phyloP scores from a whole-genome alignment of 2,329 filamentous ascomycete species.

The Cercospora brassicicola region DNA sequence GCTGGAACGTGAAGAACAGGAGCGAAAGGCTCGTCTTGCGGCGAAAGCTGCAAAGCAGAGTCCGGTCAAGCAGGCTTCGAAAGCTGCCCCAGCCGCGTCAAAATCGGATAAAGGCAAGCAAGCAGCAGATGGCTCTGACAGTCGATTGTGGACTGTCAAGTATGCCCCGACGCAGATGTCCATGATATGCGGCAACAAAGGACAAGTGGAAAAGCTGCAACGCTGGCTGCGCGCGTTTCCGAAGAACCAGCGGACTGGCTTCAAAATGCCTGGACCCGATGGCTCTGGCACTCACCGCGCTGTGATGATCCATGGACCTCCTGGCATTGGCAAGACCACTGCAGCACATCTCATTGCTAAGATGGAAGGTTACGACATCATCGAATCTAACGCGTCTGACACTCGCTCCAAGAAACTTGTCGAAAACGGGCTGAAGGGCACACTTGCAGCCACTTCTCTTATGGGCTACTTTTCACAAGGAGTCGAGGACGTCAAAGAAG shows the following conservation, averaged over 20 bases:
- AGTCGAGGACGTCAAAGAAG: constrained; percentile 72
- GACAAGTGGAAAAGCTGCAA: constrained; percentile 83
- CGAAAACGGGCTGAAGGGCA: constrained; percentile 81
- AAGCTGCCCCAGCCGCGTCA: constrained; percentile 45
- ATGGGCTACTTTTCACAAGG: constrained; percentile 84
- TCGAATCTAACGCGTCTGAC: constrained; percentile 96
- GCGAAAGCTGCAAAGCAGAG: constrained; percentile 53
- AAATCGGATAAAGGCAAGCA: constrained; percentile 38
- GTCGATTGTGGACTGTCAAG: constrained; percentile 87
- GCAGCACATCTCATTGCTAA: constrained; percentile 92
- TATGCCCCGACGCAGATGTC: constrained; percentile 82
- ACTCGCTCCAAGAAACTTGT: constrained; percentile 94
- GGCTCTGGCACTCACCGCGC: constrained; percentile 80
- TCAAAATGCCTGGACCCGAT: constrained; percentile 79
- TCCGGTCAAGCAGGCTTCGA: constrained; percentile 38
- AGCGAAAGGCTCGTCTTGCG: constrained; percentile 36
- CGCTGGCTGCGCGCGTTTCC: constrained; percentile 82
- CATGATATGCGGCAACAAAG: constrained; percentile 95
- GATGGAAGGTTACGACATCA: constrained; percentile 85
- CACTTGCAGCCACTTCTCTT: constrained; percentile 90
- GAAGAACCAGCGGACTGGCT: constrained; percentile 74
- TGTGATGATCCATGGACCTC: constrained; percentile 93
- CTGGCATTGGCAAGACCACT: constrained; percentile 96
- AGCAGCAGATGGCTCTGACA: constrained; percentile 50
- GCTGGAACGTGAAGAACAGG: constrained; percentile 75